Evolutionary conservation across 2,329 filamentous ascomycete species (phyloP), one percentile per base, ranked within the genome.

Genomic region (Penicillium sp.): DNA sequence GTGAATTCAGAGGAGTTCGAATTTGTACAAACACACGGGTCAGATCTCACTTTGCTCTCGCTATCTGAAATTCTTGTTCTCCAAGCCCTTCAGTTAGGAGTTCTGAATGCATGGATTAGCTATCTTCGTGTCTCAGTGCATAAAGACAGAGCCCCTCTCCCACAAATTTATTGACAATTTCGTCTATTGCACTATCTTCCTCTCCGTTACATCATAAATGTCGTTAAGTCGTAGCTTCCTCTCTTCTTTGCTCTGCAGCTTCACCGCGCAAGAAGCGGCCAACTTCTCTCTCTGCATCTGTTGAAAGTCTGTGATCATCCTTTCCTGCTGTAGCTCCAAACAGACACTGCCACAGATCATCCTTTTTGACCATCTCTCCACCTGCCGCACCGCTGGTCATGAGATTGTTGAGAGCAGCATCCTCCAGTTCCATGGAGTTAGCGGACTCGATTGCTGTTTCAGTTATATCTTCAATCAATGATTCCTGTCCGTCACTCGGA

Each of bases 261-360:
- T 84, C 83, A 6, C 78, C 83, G 63, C 84, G 79, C 61, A 87
- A 68, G 65, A 84, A 80, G 37, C 82, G 76, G 6, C 72, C 78
- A 33, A 86, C 76, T 60, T 84, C 83, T 57, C 71, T 70, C 49
- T 79, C 74, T 53, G 80, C 64, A 55, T 72, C 65, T 22, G 55
- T 55, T 11, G 63, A 62, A 14, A 59, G 53, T 26, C 57, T 59
- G 40, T 48, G 58, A 42, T 46, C 65, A 60, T 65, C 59, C 54
- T 67, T 73, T 71, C 59, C 60, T 61, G 74, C 76, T 38, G 73
- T 72, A 16, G 82, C 82, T 0, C 91, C 90, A 81, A 97, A 97
- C 1, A 97, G 79, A 76, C 94, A 98, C 64, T 87, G 86, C 94
- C 93, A 97, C 46, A 98, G 73, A 74, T 97, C 94, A 13, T 87